These are phyloP conservation scores for Lyophyllum semitale DNA, from an alignment of 768 basidiomycete species.

Conservation along the genomic window DNA sequence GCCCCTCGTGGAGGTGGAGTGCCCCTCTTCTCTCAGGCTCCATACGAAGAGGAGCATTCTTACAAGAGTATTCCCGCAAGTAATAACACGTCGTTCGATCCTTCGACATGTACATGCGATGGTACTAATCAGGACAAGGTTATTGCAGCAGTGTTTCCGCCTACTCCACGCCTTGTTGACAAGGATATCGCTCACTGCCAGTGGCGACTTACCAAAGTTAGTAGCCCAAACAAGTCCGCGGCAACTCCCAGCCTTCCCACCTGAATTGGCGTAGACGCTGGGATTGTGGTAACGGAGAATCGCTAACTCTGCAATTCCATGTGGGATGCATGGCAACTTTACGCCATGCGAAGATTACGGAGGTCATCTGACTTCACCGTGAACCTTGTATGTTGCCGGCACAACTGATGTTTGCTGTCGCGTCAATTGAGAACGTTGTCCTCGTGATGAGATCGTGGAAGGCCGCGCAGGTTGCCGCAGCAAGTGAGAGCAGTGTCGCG, in stretches of 20 bases:
- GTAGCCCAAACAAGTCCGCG: background rate
- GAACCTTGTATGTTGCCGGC: background rate
- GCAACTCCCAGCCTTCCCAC: constrained; percentile 3
- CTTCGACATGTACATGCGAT: background rate
- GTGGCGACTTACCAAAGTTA: too few relatives aligned
- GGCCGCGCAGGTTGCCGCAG: background rate
- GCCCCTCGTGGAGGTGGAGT: constrained; percentile 1
- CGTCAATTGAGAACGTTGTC: background rate
- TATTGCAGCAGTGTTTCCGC: background rate
- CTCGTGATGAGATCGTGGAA: background rate
- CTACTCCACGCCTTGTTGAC: background rate
- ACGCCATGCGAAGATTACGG: constrained; percentile 11
- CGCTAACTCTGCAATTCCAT: constrained; percentile 1
- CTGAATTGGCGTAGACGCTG: background rate
- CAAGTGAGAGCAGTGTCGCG: background rate
- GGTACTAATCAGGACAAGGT: background rate
- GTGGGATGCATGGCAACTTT: background rate
- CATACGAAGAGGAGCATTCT: background rate
- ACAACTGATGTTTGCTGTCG: background rate
- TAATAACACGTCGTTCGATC: background rate
- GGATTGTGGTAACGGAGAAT: background rate
- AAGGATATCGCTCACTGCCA: too few relatives aligned
- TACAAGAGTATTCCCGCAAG: background rate
- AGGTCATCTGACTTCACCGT: constrained; percentile 9
- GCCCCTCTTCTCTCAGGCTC: background rate